Conservation (phyloP, 768 basidiomycete genomes). For the Pisolithus marmoratus region DNA sequence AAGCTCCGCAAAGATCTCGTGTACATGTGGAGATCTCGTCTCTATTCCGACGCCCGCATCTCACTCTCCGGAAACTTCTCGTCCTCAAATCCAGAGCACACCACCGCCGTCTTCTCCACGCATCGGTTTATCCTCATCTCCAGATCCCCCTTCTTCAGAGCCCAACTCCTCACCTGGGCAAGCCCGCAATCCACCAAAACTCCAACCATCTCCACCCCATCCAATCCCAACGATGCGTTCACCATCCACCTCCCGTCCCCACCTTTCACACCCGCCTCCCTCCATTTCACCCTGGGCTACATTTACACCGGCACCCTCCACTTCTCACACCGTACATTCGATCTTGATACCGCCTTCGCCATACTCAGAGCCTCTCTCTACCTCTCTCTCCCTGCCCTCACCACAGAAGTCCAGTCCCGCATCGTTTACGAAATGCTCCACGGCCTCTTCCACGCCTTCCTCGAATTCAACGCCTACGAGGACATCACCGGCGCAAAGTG, state of each 20-base stretch:
- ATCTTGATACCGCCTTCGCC: constrained; percentile 86
- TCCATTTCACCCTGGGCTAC: constrained; percentile 92
- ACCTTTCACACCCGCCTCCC: constrained; percentile 89
- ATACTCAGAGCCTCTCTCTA: constrained; percentile 82
- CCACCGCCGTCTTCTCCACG: constrained; percentile 82
- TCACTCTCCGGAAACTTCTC: constrained; percentile 67
- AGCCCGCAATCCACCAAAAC: constrained; percentile 25
- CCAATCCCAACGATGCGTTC: constrained; percentile 38
- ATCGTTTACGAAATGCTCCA: constrained; percentile 87
- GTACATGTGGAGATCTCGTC: constrained; percentile 93
- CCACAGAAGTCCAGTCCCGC: constrained; percentile 75
- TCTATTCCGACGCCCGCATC: constrained; percentile 90
- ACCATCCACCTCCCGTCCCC: constrained; percentile 79
- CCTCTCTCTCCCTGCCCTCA: constrained; percentile 67
- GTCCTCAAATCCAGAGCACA: constrained; percentile 55
- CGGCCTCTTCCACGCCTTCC: constrained; percentile 80
- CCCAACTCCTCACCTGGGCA: constrained; percentile 68
- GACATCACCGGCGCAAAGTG: constrained; percentile 66
- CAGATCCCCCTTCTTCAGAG: constrained; percentile 82
- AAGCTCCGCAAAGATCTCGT: constrained; percentile 90
- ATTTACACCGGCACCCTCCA: constrained; percentile 92
- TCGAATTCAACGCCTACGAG: constrained; percentile 77
- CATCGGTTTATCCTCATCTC: constrained; percentile 93
- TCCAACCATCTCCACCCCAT: constrained; percentile 22
- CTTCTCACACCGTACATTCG: constrained; percentile 90